Base-by-base conservation (phyloP, 2,329 filamentous ascomycete species). In the Penicillium sp. region DNA sequence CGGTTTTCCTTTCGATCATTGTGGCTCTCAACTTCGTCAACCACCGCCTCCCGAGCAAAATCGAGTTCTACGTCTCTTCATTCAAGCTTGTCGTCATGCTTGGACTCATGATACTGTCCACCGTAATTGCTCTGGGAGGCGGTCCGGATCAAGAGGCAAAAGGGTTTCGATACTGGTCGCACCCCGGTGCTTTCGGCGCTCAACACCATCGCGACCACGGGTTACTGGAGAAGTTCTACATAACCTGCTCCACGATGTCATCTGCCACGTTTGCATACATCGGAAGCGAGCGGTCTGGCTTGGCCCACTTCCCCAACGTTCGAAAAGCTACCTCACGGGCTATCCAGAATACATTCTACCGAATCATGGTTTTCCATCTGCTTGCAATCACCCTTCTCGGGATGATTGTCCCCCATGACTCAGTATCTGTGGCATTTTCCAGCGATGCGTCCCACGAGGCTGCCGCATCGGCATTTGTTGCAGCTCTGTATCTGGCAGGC, bases 291-390 rank as follows among this genome's bases (percentile, higher is more conserved):
- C 74, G 88, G 22, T 82, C 88, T 44, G 85, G 84, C 69, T 83
- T 89, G 37, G 83, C 82, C 41, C 84, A 88, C 68, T 84, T 84
- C 0, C 83, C 87, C 68, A 88, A 89, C 69, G 85, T 86, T 1
- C 79, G 84, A 62, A 81, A 80, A 67, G 85, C 81, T 21, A 82
- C 90, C 45, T 85, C 85, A 10, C 80, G 82, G 53, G 85, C 85
- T 45, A 88, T 89, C 72, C 84, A 81, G 65, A 76, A 88, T 40
- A 89, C 84, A 51, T 89, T 90, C 67, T 90, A 81, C 72, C 85
- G 87, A 49, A 88, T 90, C 64, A 69, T 88, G 58, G 74, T 89
- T 72, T 89, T 91, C 75, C 90, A 91, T 74, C 77, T 82, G 62
- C 68, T 88, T 53, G 82, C 79, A 17, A 83, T 89, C 34, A 78